Percentiles rank a stretch among this genome's conserved stretches.
Evolutionary conservation across 768 basidiomycete genomes (phyloP).

Genomic region (Inosperma sp.): DNA sequence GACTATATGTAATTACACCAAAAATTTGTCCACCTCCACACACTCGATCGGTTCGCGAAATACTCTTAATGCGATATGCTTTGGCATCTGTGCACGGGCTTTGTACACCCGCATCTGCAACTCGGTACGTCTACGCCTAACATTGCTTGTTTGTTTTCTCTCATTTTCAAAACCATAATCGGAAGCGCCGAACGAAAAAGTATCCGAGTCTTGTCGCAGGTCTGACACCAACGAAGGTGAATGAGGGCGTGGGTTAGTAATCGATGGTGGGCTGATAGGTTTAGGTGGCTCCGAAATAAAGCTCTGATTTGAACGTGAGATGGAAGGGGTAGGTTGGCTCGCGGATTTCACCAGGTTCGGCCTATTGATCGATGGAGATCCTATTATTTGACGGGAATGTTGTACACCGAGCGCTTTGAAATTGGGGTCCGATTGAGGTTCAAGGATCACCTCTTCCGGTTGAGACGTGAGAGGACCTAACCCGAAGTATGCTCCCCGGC

Average conservation of each 20-base stretch:
- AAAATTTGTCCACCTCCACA: conserved; percentile 49
- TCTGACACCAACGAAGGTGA: neutral
- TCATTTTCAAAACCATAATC: neutral
- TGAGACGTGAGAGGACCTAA: conserved; percentile 5
- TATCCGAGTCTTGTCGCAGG: neutral
- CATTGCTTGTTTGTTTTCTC: conserved; percentile 41
- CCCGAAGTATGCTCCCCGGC: neutral
- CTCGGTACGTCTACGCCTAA: conserved; percentile 51
- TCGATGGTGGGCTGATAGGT: conserved; percentile 15
- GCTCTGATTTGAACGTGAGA: neutral
- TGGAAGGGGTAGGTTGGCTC: neutral
- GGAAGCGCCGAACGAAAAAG: neutral
- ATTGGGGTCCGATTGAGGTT: neutral
- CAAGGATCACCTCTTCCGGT: conserved; percentile 6
- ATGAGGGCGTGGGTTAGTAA: conserved; percentile 2
- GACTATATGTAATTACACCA: no score
- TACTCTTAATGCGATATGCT: conserved; percentile 53
- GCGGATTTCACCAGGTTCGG: neutral
- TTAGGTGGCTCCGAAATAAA: conserved; percentile 17
- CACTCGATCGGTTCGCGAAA: conserved; percentile 71
- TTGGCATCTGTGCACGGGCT: conserved; percentile 56
- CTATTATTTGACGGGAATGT: neutral
- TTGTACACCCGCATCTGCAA: conserved; percentile 62
- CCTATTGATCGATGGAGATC: neutral
- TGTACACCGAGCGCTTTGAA: neutral